phyloP scores from a whole-genome alignment of 2,329 filamentous ascomycete species.

The Penicillium sp. region DNA sequence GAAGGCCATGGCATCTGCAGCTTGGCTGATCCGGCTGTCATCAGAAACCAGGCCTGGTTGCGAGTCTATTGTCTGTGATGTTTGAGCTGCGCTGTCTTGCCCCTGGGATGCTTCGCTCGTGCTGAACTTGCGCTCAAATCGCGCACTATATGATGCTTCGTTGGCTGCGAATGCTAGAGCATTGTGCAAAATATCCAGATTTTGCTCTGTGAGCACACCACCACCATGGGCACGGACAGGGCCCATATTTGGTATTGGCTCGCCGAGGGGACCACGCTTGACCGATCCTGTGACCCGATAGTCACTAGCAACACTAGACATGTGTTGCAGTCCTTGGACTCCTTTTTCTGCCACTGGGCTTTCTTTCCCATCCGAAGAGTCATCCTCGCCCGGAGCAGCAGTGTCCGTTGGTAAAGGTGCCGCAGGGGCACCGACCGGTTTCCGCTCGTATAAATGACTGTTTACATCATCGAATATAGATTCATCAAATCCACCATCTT shows the following conservation, averaged over 20 bases:
- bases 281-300: slow-evolving; percentile 22
- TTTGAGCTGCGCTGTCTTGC: slow-evolving; percentile 36
- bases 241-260: slow-evolving; percentile 35
- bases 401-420: slow-evolving; percentile 13
- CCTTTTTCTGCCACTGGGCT: slow-evolving; percentile 11
- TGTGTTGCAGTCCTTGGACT: slow-evolving; percentile 32
- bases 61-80: slow-evolving; percentile 40
- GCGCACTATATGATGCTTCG: slow-evolving; percentile 71
- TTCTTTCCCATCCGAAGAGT: slow-evolving; percentile 16
- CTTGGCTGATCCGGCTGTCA: slow-evolving; percentile 51
- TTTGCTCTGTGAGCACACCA: slow-evolving; percentile 53
- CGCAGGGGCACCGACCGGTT: slow-evolving; percentile 23
- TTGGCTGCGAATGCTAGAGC: slow-evolving; percentile 80
- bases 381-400: slow-evolving; percentile 1
- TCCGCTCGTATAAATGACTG: slow-evolving; percentile 45
- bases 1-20: slow-evolving; percentile 40
- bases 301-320: slow-evolving; percentile 39
- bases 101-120: slow-evolving; percentile 43
- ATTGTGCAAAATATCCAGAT: slow-evolving; percentile 73
- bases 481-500: slow-evolving; percentile 46
- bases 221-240: slow-evolving; percentile 35
- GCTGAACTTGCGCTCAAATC: slow-evolving; percentile 65
- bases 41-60: slow-evolving; percentile 51
- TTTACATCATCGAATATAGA: slow-evolving; percentile 51
- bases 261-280: slow-evolving; percentile 28